These are phyloP conservation scores for Boletus bicolor DNA, from an alignment of 768 basidiomycete species.

Conservation along the genomic window DNA sequence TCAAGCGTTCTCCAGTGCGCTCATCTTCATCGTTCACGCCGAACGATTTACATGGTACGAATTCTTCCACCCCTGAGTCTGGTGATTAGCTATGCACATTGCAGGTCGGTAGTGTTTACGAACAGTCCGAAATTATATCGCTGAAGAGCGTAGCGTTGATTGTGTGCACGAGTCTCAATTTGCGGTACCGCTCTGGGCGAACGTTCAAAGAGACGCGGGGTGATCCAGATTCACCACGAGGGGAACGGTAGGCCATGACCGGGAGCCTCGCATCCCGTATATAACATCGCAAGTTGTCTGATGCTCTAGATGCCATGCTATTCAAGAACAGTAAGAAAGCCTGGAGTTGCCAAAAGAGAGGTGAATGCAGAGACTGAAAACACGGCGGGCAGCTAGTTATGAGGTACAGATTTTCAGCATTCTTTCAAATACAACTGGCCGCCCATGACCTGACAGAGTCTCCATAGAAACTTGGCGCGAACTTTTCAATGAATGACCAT, in stretches of 20 bases:
- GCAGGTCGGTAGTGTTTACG: constrained; percentile 11
- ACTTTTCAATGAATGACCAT: neutral
- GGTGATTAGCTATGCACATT: constrained; percentile 2
- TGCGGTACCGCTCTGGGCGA: constrained; percentile 47
- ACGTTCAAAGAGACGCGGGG: constrained; percentile 32
- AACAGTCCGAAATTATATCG: constrained; percentile 38
- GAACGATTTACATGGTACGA: constrained; percentile 35
- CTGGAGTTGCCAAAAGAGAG: neutral
- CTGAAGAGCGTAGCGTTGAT: constrained; percentile 32
- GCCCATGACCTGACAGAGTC: neutral
- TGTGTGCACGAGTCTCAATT: constrained; percentile 46
- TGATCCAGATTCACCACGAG: constrained; percentile 32
- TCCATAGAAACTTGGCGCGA: constrained; percentile 18
- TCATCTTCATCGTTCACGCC: constrained; percentile 39
- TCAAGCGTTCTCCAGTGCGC: constrained; percentile 39
- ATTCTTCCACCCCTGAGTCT: constrained; percentile 38
- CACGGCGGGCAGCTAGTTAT: neutral
- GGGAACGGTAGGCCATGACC: constrained; percentile 33
- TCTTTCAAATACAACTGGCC: neutral
- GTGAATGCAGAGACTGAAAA: neutral
- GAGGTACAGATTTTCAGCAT: neutral
- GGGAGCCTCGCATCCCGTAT: constrained; percentile 48
- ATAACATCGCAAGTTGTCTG: constrained; percentile 45
- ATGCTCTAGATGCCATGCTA: constrained; percentile 32
- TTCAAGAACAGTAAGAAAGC: neutral